These are phyloP conservation scores for Citrus australasica DNA, from an alignment of 345 rosid genomes.

Conservation along the genomic window DNA sequence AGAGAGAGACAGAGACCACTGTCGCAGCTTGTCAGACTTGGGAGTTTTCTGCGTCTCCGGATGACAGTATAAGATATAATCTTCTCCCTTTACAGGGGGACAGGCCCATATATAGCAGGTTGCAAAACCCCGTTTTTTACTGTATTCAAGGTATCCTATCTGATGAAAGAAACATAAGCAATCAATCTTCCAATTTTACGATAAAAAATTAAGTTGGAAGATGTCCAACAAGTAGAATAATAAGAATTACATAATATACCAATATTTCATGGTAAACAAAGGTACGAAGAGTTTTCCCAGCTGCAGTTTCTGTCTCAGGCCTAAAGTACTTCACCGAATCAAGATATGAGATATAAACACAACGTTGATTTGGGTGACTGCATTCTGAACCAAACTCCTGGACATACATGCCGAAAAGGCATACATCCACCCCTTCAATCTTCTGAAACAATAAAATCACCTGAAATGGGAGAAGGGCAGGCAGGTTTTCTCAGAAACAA, in stretches of 20 bases:
- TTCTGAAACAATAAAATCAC: constrained; percentile 91
- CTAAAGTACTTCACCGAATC: constrained; percentile 98
- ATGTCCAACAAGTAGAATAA: not conserved
- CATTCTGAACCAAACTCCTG: constrained; percentile 97
- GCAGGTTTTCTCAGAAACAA: not conserved
- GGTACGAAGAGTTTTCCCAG: constrained; percentile 96
- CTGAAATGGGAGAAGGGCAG: constrained; percentile 32
- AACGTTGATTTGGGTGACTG: constrained; percentile 86
- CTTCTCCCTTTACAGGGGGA: constrained; percentile 98
- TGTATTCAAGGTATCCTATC: constrained; percentile 98
- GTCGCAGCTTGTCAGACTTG: constrained; percentile 91
- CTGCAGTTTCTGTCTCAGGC: constrained; percentile 78
- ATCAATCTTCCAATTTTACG: not conserved
- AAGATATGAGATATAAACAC: constrained; percentile 91
- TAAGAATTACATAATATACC: constrained; percentile 25
- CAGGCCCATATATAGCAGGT: constrained; percentile 99
- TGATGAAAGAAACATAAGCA: constrained; percentile 24
- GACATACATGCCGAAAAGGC: constrained; percentile 96
- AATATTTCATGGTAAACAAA: constrained; percentile 96
- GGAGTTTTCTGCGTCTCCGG: constrained; percentile 99
- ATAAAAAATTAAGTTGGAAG: not conserved
- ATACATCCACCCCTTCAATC: constrained; percentile 99
- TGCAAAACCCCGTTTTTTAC: constrained; percentile 93
- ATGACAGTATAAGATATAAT: constrained; percentile 94
- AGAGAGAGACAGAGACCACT: constrained; percentile 37